These are phyloP conservation scores for Schizothecium vesticola DNA, from an alignment of 495 filamentous ascomycete species.

Conservation along the genomic window DNA sequence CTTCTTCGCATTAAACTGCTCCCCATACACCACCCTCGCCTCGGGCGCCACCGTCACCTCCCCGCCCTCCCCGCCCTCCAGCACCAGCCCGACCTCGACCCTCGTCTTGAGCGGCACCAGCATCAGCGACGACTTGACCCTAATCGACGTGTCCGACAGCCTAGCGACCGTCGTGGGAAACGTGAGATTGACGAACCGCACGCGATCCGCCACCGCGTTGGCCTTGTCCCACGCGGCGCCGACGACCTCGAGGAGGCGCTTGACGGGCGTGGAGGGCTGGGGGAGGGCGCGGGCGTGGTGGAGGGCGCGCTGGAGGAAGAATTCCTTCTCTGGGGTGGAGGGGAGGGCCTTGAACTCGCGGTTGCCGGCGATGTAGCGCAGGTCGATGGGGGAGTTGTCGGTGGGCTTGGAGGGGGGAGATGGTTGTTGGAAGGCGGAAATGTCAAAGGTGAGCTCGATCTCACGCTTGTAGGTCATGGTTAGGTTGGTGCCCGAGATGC, in stretches of 20 bases:
- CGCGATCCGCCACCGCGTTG: conserved; percentile 44
- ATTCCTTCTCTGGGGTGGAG: conserved; percentile 53
- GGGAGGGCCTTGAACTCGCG: conserved; percentile 44
- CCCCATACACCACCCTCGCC: conserved; percentile 60
- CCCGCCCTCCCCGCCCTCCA: conserved; percentile 18
- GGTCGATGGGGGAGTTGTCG: conserved; percentile 36
- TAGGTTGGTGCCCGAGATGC: conserved; percentile 53
- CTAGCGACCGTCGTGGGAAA: conserved; percentile 51
- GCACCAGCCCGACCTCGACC: conserved; percentile 48
- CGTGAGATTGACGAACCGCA: conserved; percentile 48
- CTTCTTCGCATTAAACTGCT: conserved; percentile 57
- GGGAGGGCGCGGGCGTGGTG: conserved; percentile 50
- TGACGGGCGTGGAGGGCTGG: conserved; percentile 45
- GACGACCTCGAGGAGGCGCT: conserved; percentile 51
- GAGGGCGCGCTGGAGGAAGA: conserved; percentile 63
- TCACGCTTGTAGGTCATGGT: conserved; percentile 75
- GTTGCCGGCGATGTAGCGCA: conserved; percentile 52
- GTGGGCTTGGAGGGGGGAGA: conserved; percentile 5
- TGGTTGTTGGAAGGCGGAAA: conserved; percentile 47
- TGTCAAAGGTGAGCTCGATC: conserved; percentile 72
- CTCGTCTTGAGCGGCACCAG: conserved; percentile 55
- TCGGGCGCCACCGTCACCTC: conserved; percentile 41
- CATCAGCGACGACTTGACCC: conserved; percentile 49
- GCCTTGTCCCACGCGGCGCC: conserved; percentile 57
- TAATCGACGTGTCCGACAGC: conserved; percentile 52